Base-by-base conservation (phyloP, 2,329 filamentous ascomycete genomes). In the Cryphonectria carpinicola region DNA sequence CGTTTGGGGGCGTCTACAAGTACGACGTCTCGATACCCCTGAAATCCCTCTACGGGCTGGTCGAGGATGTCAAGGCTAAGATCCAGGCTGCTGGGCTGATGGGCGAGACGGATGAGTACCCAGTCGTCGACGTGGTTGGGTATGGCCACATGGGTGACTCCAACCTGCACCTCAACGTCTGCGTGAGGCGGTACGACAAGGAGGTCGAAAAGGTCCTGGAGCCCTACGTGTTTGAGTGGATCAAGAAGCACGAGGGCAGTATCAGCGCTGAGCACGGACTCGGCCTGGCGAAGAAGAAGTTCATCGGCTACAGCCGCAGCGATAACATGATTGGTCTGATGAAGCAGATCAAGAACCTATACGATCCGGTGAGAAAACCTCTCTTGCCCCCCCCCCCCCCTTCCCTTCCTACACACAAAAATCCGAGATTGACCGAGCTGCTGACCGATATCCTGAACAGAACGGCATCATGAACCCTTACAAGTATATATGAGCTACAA, bases 401-500 rank as follows among this genome's bases (percentile, higher is more conserved):
- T 39, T 39, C n/a, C n/a, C n/a, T 39, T 39, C 1, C 7, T 49
- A 49, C 19, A 22, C 10, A 28, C 56, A 61, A 28, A 39, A 10
- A 22, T 37, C 22, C 37, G 43, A 41, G 54, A 10, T 37, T 43
- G 54, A 65, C 37, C 41, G 19, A 71, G 25, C 4, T 46, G 58
- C 67, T 68, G 41, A 63, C 39, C 43, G 8, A 46, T 25, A 39
- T 73, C 46, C 17, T 49, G 71, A 68, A 74, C 76, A 97, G 94
- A 97, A 97, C 76, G 95, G 94, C 64, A 98, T 98, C 82, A 97
- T 98, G 94, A 98, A 98, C 83, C 95, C 95, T 0, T 98, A 98
- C 86, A 98, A 98, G 83, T 98, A 98, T 81, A 92, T 98, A 75
- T 91, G 82, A 78, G 67, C 3, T 63, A 17, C 58, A 28, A 61